phyloP scores from a whole-genome alignment of 257 asterid genomes.

The Solanum chmielewskii region DNA sequence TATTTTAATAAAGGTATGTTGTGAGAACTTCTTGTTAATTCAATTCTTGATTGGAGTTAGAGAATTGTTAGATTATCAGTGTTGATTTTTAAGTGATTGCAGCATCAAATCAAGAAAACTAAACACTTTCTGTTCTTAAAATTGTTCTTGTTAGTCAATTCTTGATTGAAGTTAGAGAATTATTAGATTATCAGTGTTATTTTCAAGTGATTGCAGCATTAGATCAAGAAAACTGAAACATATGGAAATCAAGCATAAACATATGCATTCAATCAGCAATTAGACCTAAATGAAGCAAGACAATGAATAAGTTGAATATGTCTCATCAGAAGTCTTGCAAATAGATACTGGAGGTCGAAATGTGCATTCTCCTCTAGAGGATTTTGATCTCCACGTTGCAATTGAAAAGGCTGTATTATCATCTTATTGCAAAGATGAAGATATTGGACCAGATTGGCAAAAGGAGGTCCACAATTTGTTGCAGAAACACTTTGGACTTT shows the following conservation, averaged over 20 bases:
- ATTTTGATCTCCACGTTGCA: conserved; percentile 1
- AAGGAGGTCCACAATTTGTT: conserved; percentile 13
- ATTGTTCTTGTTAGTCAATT: background rate
- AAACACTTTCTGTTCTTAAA: no score
- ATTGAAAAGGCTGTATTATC: background rate
- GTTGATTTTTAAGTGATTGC: no score
- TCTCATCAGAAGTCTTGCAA: conserved; percentile 3
- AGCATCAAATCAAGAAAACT: no score
- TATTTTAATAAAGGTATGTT: background rate
- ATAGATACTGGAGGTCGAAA: conserved; percentile 5
- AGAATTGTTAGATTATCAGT: background rate
- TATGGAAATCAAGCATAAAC: conserved; percentile 42
- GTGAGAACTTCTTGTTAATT: background rate
- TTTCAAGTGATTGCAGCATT: background rate
- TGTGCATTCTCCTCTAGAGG: conserved; percentile 4
- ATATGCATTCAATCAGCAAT: conserved; percentile 24
- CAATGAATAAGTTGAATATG: background rate
- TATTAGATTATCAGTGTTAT: background rate
- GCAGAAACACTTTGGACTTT: no score
- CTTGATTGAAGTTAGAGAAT: background rate
- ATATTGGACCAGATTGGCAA: conserved; percentile 45
- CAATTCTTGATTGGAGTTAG: background rate
- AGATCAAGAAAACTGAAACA: background rate
- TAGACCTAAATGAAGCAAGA: conserved; percentile 26
- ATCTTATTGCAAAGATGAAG: conserved; percentile 19